Percentiles rank a stretch among this genome's conserved stretches.
Evolutionary conservation across 768 basidiomycete species (phyloP).

Genomic region (Pleurotus cornucopiae): DNA sequence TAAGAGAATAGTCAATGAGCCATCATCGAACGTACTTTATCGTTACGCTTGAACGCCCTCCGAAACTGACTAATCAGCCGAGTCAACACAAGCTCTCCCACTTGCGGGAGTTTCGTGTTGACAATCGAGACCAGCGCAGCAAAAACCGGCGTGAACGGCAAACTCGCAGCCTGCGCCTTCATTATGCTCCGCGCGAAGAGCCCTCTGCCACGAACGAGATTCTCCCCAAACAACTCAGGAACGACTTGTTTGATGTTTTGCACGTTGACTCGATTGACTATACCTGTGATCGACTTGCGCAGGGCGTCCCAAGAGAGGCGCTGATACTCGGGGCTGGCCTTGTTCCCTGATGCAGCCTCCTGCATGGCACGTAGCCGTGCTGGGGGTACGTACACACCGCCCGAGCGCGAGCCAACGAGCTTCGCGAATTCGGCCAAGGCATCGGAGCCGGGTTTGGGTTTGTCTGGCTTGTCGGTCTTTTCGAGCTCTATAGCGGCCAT

Average conservation of each 20-base stretch:
- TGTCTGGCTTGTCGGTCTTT: slow-evolving; percentile 50
- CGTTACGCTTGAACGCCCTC: slow-evolving; percentile 92
- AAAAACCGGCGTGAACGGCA: slow-evolving; percentile 97
- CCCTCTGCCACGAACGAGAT: slow-evolving; percentile 89
- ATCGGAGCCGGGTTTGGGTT: slow-evolving; percentile 46
- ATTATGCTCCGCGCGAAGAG: slow-evolving; percentile 92
- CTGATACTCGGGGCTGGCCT: slow-evolving; percentile 86
- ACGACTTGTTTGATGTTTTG: slow-evolving; percentile 93
- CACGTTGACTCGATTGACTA: slow-evolving; percentile 98
- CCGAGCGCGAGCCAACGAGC: slow-evolving; percentile 74
- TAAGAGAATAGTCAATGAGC: neutral
- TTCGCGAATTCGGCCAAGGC: slow-evolving; percentile 88
- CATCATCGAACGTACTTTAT: slow-evolving; percentile 66
- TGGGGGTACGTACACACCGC: slow-evolving; percentile 96
- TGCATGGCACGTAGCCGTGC: slow-evolving; percentile 90
- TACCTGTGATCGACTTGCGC: slow-evolving; percentile 96
- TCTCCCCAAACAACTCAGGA: slow-evolving; percentile 89
- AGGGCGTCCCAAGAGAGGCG: slow-evolving; percentile 96
- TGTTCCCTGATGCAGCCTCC: slow-evolving; percentile 76
- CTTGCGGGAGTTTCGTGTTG: slow-evolving; percentile 95
- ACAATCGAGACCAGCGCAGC: slow-evolving; percentile 91
- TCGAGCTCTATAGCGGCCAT: slow-evolving; percentile 68
- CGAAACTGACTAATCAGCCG: slow-evolving; percentile 94
- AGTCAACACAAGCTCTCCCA: slow-evolving; percentile 87
- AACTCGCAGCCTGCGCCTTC: slow-evolving; percentile 96